Evolutionary conservation across 495 filamentous ascomycete genomes (phyloP).

Genomic region (Entonaema liquescens): DNA sequence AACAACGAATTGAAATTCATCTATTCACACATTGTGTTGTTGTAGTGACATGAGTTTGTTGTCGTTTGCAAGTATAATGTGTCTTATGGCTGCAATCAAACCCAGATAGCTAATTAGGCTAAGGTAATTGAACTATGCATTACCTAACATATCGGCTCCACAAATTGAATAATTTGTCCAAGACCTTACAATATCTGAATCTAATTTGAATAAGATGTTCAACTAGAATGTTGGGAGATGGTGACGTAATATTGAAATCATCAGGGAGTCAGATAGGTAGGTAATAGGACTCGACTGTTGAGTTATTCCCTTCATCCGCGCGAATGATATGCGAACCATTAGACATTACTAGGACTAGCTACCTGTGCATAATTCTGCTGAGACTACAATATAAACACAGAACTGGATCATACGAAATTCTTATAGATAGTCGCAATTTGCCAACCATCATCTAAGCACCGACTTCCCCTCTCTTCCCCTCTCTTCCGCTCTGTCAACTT

Average conservation of each 20-base stretch:
- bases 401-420: not conserved
- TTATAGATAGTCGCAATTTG: not conserved
- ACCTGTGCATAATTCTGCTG: not conserved
- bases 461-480: not conserved
- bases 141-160: not conserved
- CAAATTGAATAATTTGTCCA: not conserved
- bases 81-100: not conserved
- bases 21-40: not conserved
- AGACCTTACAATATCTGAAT: not conserved
- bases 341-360: not conserved
- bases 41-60: no score
- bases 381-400: not conserved
- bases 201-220: not conserved
- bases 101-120: not conserved
- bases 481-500: not conserved
- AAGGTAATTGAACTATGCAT: not conserved
- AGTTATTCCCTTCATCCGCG: not conserved
- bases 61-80: not conserved
- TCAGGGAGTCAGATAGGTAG: not conserved
- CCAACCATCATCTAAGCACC: not conserved
- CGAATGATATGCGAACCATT: not conserved
- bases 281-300: not conserved
- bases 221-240: not conserved
- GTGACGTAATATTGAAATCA: not conserved
- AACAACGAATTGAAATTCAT: constrained; percentile 22